These are phyloP conservation scores for Talaromyces sp. DNA, from an alignment of 2,329 filamentous ascomycete species.

Conservation along the genomic window DNA sequence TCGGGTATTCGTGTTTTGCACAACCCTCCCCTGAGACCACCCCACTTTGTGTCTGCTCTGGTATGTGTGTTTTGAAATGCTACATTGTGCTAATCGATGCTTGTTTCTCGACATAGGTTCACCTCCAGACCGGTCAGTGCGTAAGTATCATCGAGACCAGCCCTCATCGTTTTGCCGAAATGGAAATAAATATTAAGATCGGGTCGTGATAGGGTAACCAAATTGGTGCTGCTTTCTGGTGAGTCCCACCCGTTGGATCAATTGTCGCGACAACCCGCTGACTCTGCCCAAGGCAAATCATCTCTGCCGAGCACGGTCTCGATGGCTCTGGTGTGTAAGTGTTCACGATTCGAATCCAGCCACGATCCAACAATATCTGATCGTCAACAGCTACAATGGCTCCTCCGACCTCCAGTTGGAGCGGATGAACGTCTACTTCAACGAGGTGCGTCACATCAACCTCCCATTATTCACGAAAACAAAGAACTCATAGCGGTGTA, in stretches of 20 bases:
- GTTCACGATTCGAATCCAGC: slow-evolving; percentile 13
- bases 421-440: slow-evolving; percentile 99
- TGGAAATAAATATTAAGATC: background rate
- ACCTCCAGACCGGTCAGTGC: slow-evolving; percentile 99
- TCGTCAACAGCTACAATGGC: slow-evolving; percentile 74
- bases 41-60: slow-evolving; percentile 29
- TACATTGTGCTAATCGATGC: slow-evolving; percentile 28
- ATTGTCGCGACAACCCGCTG: slow-evolving; percentile 35
- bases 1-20: slow-evolving; percentile 25
- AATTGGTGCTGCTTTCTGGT: slow-evolving; percentile 99
- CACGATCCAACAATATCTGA: slow-evolving; percentile 20
- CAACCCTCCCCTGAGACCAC: slow-evolving; percentile 29
- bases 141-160: slow-evolving; percentile 56
- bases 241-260: slow-evolving; percentile 23
- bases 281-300: slow-evolving; percentile 63
- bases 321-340: slow-evolving; percentile 94
- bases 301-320: slow-evolving; percentile 90
- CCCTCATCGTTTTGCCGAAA: background rate
- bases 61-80: slow-evolving; percentile 22
- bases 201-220: slow-evolving; percentile 81
- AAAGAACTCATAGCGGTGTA: slow-evolving; percentile 38
- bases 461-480: slow-evolving; percentile 4
- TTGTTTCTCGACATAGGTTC: slow-evolving; percentile 67
- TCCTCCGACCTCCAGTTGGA: slow-evolving; percentile 98
- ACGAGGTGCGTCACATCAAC: slow-evolving; percentile 60